These are phyloP conservation scores for Mrakiaceae sp. DNA, from an alignment of 1,284 basidiomycete genomes.

Conservation along the genomic window DNA sequence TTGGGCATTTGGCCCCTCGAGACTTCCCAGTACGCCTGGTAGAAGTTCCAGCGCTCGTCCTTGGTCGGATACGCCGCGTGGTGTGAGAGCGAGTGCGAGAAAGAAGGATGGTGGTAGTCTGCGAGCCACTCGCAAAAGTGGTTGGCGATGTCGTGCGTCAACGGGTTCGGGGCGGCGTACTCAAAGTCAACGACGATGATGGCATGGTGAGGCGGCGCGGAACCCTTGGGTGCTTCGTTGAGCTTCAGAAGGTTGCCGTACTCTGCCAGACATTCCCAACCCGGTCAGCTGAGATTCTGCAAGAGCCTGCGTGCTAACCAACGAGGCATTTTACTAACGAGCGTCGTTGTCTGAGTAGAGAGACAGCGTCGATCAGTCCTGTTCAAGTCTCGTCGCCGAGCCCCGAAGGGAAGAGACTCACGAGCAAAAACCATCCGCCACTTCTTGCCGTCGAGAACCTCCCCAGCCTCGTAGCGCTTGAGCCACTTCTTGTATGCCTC, in stretches of 20 bases:
- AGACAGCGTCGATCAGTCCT: neutral
- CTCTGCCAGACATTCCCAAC: conserved; percentile 29
- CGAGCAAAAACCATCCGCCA: conserved; percentile 32
- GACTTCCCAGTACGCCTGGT: conserved; percentile 52
- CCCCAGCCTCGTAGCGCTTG: conserved; percentile 20
- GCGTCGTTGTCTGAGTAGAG: conserved; percentile 68
- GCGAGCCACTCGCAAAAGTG: conserved; percentile 94
- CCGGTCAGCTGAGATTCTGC: too few relatives aligned
- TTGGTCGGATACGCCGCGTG: conserved; percentile 57
- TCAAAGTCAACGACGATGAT: conserved; percentile 93
- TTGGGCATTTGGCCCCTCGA: conserved; percentile 25
- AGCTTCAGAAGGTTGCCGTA: conserved; percentile 81
- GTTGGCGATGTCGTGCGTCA: conserved; percentile 87
- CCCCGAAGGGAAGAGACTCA: conserved; percentile 20
- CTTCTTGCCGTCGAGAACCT: conserved; percentile 23
- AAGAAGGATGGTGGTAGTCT: conserved; percentile 58
- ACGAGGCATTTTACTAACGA: conserved; percentile 26
- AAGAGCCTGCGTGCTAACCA: too few relatives aligned
- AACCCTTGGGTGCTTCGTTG: conserved; percentile 42
- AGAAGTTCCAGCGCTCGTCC: conserved; percentile 69
- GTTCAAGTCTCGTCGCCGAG: neutral
- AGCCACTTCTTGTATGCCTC: conserved; percentile 31
- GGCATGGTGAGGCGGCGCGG: conserved; percentile 33
- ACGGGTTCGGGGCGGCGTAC: conserved; percentile 77
- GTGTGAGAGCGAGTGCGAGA: conserved; percentile 60